These are phyloP conservation scores for Lactarius deliciosus DNA, from an alignment of 768 basidiomycete genomes.

Conservation along the genomic window DNA sequence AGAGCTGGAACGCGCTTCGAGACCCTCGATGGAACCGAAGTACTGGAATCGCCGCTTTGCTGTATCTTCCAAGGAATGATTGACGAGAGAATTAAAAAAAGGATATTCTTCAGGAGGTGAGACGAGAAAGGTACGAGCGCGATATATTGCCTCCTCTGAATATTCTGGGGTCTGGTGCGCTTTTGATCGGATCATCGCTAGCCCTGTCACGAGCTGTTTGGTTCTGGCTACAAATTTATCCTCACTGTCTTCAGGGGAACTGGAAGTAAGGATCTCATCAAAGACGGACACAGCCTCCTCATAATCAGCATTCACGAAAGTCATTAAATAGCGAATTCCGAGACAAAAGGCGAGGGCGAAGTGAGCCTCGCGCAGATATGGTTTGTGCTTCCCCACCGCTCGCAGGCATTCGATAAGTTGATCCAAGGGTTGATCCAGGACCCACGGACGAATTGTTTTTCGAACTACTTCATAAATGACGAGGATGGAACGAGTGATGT, in stretches of 20 bases:
- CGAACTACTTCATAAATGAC: background rate
- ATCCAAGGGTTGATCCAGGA: background rate
- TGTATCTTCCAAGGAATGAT: background rate
- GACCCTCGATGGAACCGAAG: background rate
- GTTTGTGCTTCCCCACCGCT: background rate
- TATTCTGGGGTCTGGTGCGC: background rate
- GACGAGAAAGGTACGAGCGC: background rate
- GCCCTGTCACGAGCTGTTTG: background rate
- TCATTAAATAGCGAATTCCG: background rate
- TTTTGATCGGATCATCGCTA: background rate
- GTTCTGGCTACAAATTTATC: background rate
- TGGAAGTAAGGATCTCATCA: background rate
- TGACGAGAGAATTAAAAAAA: background rate
- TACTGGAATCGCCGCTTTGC: too few species aligned
- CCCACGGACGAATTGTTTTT: background rate
- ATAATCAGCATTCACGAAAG: background rate
- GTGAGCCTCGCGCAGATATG: background rate
- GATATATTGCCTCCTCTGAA: constrained; percentile 2
- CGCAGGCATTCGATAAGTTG: background rate
- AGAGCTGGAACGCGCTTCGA: background rate
- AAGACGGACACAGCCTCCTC: background rate
- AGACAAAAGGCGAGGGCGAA: background rate
- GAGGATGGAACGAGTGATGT: background rate
- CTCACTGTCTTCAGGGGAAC: background rate
- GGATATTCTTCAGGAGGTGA: background rate